phyloP scores from a whole-genome alignment of 2,329 filamentous ascomycete species.

The Beauveria asiatica region DNA sequence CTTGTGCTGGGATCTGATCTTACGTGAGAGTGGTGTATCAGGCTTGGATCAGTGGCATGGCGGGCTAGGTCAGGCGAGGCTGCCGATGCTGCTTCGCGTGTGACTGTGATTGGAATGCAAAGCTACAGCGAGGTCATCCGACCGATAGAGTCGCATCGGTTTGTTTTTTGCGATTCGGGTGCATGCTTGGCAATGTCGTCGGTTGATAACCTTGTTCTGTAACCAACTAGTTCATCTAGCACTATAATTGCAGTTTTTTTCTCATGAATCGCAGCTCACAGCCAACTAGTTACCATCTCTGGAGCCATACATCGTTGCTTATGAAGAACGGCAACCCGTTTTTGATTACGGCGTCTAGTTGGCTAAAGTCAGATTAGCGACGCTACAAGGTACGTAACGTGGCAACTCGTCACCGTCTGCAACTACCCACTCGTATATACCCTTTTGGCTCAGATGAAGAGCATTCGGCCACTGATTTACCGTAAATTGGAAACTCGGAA shows the following conservation, averaged over 20 bases:
- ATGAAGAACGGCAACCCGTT: too few species aligned
- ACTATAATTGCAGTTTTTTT: too few species aligned
- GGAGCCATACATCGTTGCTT: too few species aligned
- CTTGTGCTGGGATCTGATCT: neutral
- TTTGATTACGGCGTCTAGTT: too few species aligned
- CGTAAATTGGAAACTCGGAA: neutral
- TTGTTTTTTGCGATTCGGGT: neutral
- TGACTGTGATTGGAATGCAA: neutral
- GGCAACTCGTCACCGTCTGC: neutral
- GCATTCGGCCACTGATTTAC: too few species aligned
- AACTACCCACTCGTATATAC: neutral
- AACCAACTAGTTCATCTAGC: too few species aligned
- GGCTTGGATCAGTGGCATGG: neutral
- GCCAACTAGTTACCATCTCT: too few species aligned
- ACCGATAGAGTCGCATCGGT: neutral
- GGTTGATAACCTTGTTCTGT: too few species aligned
- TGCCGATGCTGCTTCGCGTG: neutral
- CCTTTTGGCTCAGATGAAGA: neutral
- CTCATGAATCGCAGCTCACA: too few species aligned
- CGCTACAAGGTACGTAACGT: neutral
- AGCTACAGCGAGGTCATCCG: neutral
- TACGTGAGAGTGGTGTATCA: slow-evolving; percentile 2
- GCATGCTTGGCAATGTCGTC: neutral
- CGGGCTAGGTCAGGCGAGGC: neutral
- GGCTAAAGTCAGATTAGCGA: too few species aligned